These are phyloP conservation scores for Leishmania braziliensis DNA, from an alignment of 208 protist genomes.

Conservation along the genomic window DNA sequence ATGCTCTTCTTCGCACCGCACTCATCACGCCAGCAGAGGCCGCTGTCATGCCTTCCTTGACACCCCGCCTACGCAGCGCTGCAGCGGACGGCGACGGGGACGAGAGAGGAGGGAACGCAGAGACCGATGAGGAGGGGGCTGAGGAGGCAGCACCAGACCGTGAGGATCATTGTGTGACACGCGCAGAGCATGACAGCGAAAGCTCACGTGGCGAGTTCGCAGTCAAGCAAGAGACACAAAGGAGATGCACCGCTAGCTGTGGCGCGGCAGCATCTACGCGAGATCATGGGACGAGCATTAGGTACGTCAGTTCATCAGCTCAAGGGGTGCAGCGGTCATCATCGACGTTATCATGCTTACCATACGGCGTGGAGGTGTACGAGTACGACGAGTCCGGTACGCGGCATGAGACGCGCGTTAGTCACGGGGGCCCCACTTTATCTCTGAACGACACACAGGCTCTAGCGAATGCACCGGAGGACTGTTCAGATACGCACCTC, in stretches of 20 bases:
- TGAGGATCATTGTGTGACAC: neutral
- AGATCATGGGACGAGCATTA: neutral
- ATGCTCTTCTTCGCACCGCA: neutral
- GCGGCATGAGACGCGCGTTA: neutral
- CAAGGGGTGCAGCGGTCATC: neutral
- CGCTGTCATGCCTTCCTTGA: neutral
- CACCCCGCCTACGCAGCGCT: neutral
- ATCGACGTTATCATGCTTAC: neutral
- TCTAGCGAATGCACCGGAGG: neutral
- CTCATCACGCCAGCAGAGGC: neutral
- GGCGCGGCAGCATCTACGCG: neutral
- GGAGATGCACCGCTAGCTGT: neutral
- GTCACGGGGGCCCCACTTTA: neutral
- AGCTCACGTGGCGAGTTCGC: neutral
- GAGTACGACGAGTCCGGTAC: slow-evolving; percentile 18
- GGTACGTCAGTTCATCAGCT: neutral
- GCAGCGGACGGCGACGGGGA: neutral
- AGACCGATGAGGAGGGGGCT: neutral
- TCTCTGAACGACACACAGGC: neutral
- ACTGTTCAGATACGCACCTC: neutral
- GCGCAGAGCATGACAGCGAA: neutral
- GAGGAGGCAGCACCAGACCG: neutral
- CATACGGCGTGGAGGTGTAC: slow-evolving; percentile 11
- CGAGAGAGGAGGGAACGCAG: neutral
- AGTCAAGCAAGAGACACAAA: neutral